Base-by-base conservation (phyloP, 177 flowering plant genomes). In the Vitis hybrid region DNA sequence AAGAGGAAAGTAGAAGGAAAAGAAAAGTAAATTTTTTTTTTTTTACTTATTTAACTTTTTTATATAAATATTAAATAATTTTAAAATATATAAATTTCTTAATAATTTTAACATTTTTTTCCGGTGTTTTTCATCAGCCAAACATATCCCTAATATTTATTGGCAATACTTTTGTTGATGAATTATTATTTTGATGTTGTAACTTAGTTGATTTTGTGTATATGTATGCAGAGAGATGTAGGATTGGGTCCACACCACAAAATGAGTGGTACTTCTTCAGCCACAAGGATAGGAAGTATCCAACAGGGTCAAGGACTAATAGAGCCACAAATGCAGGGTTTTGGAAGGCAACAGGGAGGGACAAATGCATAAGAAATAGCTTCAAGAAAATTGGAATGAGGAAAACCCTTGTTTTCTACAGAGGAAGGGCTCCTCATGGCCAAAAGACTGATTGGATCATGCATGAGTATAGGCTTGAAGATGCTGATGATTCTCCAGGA, bases 321-420 rank as follows among this genome's bases (percentile, higher is more conserved):
- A 72, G 99, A 63, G 99, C 99, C 0, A 94, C 99, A 0, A 80
- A 63, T 70, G 97, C 97, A 0, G 99, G 99, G 54, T 94, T 94
- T 67, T 94, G 99, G 99, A 94, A 94, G 80, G 99, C 99, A n/a
- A 94, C 99, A 0, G 99, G 99, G 48, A 71, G 99, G 48, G 99
- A 94, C 78, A 94, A 94, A 71, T 91, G 97, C 85, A 94, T 94
- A 17, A 72, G 95, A 59, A 92, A 85, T 86, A 88, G 69, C 73
- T 82, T 73, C 80, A 86, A 89, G 86, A 91, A 90, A 84, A 91
- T 94, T 53, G 98, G 98, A 1, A 94, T 94, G 98, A 84, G 98
- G 73, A 94, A 94, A 68, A 94, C 98, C 41, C 90, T 94, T 0
- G 97, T 94, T 3, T 94, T 94, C 84, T 94, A 94, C 72, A 71